Evolutionary conservation across 192 early-diverging fungal species (phyloP).

Genomic region (Coemansia sp.): DNA sequence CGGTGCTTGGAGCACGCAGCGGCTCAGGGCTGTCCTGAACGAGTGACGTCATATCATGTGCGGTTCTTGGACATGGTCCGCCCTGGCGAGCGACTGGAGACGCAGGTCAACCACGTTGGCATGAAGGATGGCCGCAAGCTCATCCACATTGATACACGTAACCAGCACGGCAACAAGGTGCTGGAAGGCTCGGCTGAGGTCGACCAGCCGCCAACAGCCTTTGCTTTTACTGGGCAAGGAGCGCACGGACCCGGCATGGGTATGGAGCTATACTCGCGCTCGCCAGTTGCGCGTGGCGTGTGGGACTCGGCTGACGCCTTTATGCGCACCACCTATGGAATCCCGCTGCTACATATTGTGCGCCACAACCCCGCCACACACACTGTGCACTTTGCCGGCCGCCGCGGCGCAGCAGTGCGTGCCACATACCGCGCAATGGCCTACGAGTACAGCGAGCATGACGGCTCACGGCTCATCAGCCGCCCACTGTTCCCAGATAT

Average conservation of each 20-base stretch:
- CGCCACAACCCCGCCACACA: constrained; percentile 56
- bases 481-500: constrained; percentile 91
- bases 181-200: constrained; percentile 91
- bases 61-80: constrained; percentile 93
- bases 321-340: constrained; percentile 80
- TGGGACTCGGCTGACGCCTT: constrained; percentile 92
- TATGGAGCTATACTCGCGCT: constrained; percentile 87
- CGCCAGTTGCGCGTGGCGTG: constrained; percentile 78
- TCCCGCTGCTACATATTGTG: constrained; percentile 49
- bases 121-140: constrained; percentile 97
- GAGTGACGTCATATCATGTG: constrained; percentile 83
- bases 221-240: constrained; percentile 96
- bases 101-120: constrained; percentile 89
- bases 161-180: constrained; percentile 76
- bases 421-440: constrained; percentile 79
- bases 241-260: constrained; percentile 96
- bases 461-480: constrained; percentile 68
- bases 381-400: constrained; percentile 62
- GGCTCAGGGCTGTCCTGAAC: constrained; percentile 88
- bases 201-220: constrained; percentile 87
- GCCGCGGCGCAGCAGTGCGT: constrained; percentile 42
- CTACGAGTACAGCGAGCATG: constrained; percentile 82
- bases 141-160: constrained; percentile 85
- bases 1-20: constrained; percentile 95
- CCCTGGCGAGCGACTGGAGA: constrained; percentile 85